phyloP scores from a whole-genome alignment of 352 stramenopile species.

The Elongisporangium prolatum region DNA sequence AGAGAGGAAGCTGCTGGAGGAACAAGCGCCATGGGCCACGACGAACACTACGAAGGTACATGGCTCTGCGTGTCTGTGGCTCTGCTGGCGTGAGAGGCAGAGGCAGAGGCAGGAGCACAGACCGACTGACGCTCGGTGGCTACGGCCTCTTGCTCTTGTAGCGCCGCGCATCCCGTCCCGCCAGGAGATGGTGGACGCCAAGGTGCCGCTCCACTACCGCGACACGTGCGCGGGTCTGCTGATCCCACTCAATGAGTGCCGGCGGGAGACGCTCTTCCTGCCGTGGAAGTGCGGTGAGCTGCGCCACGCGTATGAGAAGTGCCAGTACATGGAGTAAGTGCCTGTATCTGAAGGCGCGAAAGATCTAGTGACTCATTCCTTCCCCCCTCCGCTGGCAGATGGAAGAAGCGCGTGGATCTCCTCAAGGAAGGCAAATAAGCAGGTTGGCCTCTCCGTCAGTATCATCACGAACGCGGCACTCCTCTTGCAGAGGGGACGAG shows the following conservation, averaged over 20 bases:
- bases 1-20: conserved; percentile 23
- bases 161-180: conserved; percentile 70
- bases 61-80: not conserved
- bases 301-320: conserved; percentile 98
- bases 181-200: conserved; percentile 93
- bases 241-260: conserved; percentile 95
- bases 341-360: not conserved
- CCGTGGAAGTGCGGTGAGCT: conserved; percentile 96
- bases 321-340: conserved; percentile 91
- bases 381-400: conserved; percentile 18
- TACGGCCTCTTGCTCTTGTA: conserved; percentile 14
- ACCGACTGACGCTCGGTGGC: not conserved
- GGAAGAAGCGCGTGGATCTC: conserved; percentile 82
- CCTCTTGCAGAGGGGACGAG: not conserved
- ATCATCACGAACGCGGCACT: not conserved
- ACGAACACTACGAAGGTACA: conserved; percentile 65
- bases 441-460: not conserved
- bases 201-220: conserved; percentile 92
- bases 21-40: conserved; percentile 38
- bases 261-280: conserved; percentile 91
- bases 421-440: conserved; percentile 70
- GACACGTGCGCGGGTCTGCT: conserved; percentile 95
- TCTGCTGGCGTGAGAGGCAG: not conserved
- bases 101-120: not conserved
- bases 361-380: not conserved